Base-by-base conservation (phyloP, 805 yeast species). In the Kluyveromyces dobzhanskii region DNA sequence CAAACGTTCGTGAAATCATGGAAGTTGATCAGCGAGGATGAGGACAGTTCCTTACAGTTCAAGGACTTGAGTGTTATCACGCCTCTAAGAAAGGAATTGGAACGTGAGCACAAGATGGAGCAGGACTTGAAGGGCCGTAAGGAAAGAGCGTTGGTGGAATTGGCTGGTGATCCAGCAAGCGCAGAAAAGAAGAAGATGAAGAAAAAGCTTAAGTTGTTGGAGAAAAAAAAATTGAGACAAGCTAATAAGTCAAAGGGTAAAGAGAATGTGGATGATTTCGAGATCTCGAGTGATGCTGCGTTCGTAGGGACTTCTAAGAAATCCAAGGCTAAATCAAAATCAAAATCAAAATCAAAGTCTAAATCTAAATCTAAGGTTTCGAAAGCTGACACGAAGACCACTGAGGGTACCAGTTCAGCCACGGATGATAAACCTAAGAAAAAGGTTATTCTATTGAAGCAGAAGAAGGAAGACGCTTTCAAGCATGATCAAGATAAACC, bases 1-100 rank as follows among this genome's bases (percentile, higher is more conserved):
- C 48, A 58, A 33, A 51, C 53, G 0, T 65, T 64, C 34, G 26
- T 58, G 35, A 54, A 62, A 31, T 49, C 62, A 3, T 40, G 52
- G 38, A 50, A 50, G 13, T 25, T 49, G 7, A 32, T 53, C 25
- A 44, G 47, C 17, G 50, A 48, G 19, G 31, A 47, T 24, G 48
- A 46, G 17, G 43, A 48, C 5, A 31, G 48, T n/a, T 46, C 46
- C 3, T 55, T 48, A 30, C 36, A 46, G 14, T 50, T 48, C 32
- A 48, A 50, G n/a, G 50, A 53, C 13, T 38, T 58, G 4, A 57
- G 57, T 42, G 41, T 57, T 5, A 44, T 59, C 18, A 55, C 43
- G 28, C 49, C 61, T 2, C 24, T 57, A 18, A 49, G 50, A n/a
- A 51, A 52, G 30, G 59, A 56, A 38, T 30, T 55, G 8, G 44